Conservation (phyloP, 2,329 filamentous ascomycete species). For the Aspergillaceae sp. region DNA sequence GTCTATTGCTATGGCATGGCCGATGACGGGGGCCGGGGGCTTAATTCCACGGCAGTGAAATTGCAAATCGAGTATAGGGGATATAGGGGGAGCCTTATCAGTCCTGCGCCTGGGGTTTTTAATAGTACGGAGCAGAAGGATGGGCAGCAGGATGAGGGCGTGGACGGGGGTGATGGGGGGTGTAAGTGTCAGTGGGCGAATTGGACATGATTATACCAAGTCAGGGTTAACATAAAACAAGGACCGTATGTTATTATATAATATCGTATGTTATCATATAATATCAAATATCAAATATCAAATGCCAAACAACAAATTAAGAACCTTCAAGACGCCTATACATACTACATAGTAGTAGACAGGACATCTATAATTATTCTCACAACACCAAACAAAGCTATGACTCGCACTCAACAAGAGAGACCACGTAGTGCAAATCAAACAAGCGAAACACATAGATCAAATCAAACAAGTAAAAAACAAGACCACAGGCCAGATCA, state of each 20-base stretch:
- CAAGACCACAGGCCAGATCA: too few relatives aligned
- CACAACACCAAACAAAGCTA: too few relatives aligned
- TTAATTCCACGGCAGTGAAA: constrained; percentile 37
- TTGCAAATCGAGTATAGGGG: constrained; percentile 46
- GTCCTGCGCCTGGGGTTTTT: constrained; percentile 42
- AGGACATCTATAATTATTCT: too few relatives aligned
- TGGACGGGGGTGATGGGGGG: constrained; percentile 53
- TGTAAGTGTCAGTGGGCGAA: constrained; percentile 55
- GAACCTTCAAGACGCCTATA: too few relatives aligned
- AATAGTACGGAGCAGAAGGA: not conserved
- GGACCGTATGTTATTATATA: not conserved
- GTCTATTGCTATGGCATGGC: constrained; percentile 54
- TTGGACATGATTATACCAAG: constrained; percentile 24
- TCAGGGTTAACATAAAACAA: not conserved
- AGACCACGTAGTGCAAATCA: too few relatives aligned
- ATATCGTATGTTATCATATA: too few relatives aligned
- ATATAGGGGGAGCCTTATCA: constrained; percentile 44
- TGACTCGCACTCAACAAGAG: too few relatives aligned
- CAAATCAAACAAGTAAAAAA: too few relatives aligned
- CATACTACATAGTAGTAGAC: too few relatives aligned
- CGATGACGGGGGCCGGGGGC: constrained; percentile 36
- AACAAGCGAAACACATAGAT: too few relatives aligned
- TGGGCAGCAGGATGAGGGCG: constrained; percentile 27
- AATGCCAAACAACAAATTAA: too few relatives aligned
- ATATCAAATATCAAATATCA: too few relatives aligned